phyloP scores from a whole-genome alignment of 73 alveolate genomes.

The Tetrahymena malaccensis region DNA sequence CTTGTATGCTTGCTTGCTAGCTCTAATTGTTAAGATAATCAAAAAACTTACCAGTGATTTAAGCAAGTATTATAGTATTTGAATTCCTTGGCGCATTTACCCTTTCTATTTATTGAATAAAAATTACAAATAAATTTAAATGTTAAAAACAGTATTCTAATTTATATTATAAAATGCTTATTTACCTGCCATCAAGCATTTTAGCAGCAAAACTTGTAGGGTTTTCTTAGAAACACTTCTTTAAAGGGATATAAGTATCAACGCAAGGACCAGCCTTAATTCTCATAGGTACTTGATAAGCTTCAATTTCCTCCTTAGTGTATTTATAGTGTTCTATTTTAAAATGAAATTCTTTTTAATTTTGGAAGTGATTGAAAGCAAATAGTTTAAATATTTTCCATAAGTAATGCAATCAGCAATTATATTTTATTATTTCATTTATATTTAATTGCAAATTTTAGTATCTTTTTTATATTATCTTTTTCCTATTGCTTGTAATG shows the following conservation, averaged over 20 bases:
- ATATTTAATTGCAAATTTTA: background rate
- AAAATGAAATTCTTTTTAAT: background rate
- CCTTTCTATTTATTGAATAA: background rate
- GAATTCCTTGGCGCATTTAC: background rate
- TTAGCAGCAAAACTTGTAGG: background rate
- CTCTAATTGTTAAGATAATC: background rate
- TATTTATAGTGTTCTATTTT: background rate
- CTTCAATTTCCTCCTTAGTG: background rate
- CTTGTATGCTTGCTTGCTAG: background rate
- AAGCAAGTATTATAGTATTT: background rate
- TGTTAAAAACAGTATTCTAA: background rate
- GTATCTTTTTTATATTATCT: too few species aligned
- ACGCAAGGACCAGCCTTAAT: background rate
- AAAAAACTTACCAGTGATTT: background rate
- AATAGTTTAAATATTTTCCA: too few species aligned
- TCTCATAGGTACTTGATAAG: background rate
- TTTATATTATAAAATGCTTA: background rate
- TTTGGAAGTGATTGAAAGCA: background rate
- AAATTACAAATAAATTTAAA: background rate
- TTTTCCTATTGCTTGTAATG: background rate
- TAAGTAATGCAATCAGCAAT: background rate
- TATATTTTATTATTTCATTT: too few species aligned
- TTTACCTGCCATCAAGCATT: background rate
- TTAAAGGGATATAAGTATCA: background rate
- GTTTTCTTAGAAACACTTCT: background rate